phyloP scores from a whole-genome alignment of 192 early-diverging fungal genomes.

The Rhizophagus prolifer region DNA sequence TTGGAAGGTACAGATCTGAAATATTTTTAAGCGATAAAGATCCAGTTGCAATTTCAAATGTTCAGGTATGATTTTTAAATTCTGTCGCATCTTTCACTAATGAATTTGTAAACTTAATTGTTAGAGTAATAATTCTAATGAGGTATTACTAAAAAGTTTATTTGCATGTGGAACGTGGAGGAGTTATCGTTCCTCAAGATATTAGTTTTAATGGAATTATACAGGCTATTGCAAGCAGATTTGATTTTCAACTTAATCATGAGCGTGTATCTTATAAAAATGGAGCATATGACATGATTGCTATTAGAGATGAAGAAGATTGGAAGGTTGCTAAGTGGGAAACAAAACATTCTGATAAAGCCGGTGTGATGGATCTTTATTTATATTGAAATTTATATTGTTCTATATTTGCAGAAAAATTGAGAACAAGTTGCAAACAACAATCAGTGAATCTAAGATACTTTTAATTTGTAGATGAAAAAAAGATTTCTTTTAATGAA shows the following conservation, averaged over 20 bases:
- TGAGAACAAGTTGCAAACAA: not conserved
- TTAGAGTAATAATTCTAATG: not conserved
- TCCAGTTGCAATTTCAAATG: not conserved
- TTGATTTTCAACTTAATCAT: not conserved
- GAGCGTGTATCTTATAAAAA: slow-evolving; percentile 12
- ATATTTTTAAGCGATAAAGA: not conserved
- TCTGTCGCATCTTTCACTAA: not conserved
- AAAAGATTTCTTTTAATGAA: too few species aligned
- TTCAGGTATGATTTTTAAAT: not conserved
- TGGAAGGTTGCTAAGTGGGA: not conserved
- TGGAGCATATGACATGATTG: not conserved
- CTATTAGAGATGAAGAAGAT: slow-evolving; percentile 26
- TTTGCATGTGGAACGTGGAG: slow-evolving; percentile 9
- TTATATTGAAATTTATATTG: not conserved
- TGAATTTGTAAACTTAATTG: not conserved
- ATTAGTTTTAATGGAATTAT: not conserved
- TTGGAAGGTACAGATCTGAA: slow-evolving; percentile 1
- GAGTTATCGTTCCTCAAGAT: not conserved
- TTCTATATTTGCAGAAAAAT: not conserved
- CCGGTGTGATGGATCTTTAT: not conserved
- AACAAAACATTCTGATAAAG: not conserved
- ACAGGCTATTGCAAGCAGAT: not conserved
- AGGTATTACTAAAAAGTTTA: not conserved
- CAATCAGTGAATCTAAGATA: not conserved
- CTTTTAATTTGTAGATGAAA: too few species aligned